Evolutionary conservation across 495 filamentous ascomycete species (phyloP), one percentile per base, ranked within the genome.

Genomic region (Aspergillus ostianus): DNA sequence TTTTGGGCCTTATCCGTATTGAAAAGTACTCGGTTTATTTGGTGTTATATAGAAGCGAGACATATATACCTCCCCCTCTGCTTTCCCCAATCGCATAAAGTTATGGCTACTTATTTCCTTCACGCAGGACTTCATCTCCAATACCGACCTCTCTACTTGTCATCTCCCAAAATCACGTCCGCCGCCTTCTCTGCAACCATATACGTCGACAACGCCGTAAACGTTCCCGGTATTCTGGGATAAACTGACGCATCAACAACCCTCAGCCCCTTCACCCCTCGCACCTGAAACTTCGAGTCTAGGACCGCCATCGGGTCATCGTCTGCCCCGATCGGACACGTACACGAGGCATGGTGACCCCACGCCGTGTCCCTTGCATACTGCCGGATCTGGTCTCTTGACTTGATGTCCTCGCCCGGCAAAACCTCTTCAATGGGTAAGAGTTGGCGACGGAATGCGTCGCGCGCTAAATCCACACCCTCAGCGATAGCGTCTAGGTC

Each of bases 111-210:
- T 26, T 26, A 2, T 4, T 26, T 26, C 23, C 23, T 26, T 26
- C 23, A 26, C 4, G 4, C 23, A 26, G 4, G 23, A 26, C 4
- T 26, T 26, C 23, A 26, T 26, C 23, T 26, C 29, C 29, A 15
- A 41, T 13, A 1, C 10, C 1, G 15, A 26, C 23, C 23, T 26
- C 23, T 26, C 23, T 26, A 8, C 10, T 20, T 27, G 17, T 48
- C 53, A 56, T 58, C 58, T 32, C 36, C 51, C 23, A 84, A 45
- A 51, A 87, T 84, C 27, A 82, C 82, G 61, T 84, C 85, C 0
- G 84, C 77, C 2, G 85, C 86, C 79, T 88, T 88, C 67, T 84
- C 81, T n/a, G 73, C 77, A 19, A 88, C 66, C 78, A 87, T 85
- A 63, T 84, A 87, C 0, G 83, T 84, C 15, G 85, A 78, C 32